A percentile compares a stretch with the other conserved stretches of the same genome.
phyloP scores from a whole-genome alignment of 2,329 filamentous ascomycete genomes.

The Colletotrichum limetticola region DNA sequence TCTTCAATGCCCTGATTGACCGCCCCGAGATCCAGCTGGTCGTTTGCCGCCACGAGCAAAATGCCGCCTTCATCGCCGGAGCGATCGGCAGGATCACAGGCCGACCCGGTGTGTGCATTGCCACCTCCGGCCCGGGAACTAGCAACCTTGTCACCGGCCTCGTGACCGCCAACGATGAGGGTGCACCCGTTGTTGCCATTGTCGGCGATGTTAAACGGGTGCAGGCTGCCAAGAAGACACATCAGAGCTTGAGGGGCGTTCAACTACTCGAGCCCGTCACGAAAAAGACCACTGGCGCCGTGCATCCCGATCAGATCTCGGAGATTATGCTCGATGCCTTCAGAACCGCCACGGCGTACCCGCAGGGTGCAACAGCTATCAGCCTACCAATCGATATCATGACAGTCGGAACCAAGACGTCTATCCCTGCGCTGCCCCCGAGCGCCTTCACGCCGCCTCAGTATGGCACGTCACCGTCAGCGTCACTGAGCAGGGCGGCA shows the following conservation, averaged over 20 bases:
- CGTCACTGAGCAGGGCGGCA: constrained; percentile 46
- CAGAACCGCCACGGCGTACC: constrained; percentile 51
- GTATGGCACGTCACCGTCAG: constrained; percentile 50
- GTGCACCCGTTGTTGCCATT: constrained; percentile 58
- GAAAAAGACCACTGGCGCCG: constrained; percentile 53
- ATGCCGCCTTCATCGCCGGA: constrained; percentile 61
- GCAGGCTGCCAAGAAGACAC: constrained; percentile 56
- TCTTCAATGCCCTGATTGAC: constrained; percentile 57
- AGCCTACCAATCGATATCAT: constrained; percentile 58
- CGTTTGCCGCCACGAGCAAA: constrained; percentile 60
- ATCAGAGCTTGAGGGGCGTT: constrained; percentile 56
- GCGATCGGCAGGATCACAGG: constrained; percentile 58
- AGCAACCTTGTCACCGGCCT: constrained; percentile 58
- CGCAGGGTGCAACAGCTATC: constrained; percentile 55
- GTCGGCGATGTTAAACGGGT: constrained; percentile 57
- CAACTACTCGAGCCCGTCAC: constrained; percentile 55
- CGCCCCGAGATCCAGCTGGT: constrained; percentile 58
- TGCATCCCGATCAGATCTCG: constrained; percentile 58
- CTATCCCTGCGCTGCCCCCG: constrained; percentile 49
- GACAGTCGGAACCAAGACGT: constrained; percentile 46
- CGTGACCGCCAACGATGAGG: constrained; percentile 58
- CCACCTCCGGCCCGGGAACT: constrained; percentile 58
- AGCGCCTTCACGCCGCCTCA: constrained; percentile 51
- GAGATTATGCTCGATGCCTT: constrained; percentile 59
- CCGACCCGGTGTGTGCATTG: constrained; percentile 56